Conservation (phyloP, 169 alveolate species). For the Sarcocystis neurona region DNA sequence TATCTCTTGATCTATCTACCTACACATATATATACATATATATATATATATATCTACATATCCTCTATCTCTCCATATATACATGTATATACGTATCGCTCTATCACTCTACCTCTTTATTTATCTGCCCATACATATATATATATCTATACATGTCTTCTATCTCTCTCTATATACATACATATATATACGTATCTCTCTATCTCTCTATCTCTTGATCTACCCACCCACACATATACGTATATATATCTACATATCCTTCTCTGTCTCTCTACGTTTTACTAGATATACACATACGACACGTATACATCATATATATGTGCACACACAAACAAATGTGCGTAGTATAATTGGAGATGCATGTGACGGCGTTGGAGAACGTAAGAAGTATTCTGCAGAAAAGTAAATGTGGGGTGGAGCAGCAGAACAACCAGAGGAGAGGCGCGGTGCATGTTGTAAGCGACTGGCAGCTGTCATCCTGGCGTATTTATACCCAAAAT, state of each 20-base stretch:
- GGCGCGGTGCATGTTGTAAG: too few relatives aligned
- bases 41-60: neutral
- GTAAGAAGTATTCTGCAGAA: too few relatives aligned
- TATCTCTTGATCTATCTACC: neutral
- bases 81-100: neutral
- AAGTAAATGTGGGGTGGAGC: too few relatives aligned
- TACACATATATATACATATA: too few relatives aligned
- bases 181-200: neutral
- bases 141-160: neutral
- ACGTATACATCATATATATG: neutral
- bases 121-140: neutral
- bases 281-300: neutral
- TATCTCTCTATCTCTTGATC: neutral
- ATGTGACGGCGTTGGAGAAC: too few relatives aligned
- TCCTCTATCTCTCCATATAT: neutral
- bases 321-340: neutral
- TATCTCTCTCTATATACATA: too few relatives aligned
- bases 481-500: too few relatives aligned
- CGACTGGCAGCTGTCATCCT: too few relatives aligned
- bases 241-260: neutral
- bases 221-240: neutral
- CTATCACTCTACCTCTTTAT: too few relatives aligned
- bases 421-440: too few relatives aligned
- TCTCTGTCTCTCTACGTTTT: neutral
- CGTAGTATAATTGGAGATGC: too few relatives aligned